Conservation (phyloP, 2,329 filamentous ascomycete species). For the Colletotrichum salicis region DNA sequence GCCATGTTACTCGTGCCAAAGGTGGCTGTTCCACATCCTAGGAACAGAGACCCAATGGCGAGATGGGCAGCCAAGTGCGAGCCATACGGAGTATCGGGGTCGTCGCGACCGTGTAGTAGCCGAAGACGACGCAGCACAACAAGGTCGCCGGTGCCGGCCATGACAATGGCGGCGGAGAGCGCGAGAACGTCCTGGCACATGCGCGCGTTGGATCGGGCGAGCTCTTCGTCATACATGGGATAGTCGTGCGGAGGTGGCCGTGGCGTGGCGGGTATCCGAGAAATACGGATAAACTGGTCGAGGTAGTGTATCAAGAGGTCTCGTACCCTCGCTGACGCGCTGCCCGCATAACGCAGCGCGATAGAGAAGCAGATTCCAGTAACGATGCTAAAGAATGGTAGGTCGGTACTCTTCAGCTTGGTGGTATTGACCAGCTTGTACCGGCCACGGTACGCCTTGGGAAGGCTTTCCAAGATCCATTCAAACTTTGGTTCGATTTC, state of each 20-base stretch:
- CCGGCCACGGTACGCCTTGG: slow-evolving; percentile 72
- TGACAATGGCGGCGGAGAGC: slow-evolving; percentile 84
- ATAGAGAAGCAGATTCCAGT: slow-evolving; percentile 88
- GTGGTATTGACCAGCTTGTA: slow-evolving; percentile 69
- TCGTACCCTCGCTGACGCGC: slow-evolving; percentile 75
- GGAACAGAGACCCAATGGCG: slow-evolving; percentile 88
- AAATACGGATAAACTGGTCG: slow-evolving; percentile 85
- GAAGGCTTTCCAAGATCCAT: slow-evolving; percentile 83
- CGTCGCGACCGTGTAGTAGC: slow-evolving; percentile 86
- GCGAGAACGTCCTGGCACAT: slow-evolving; percentile 93
- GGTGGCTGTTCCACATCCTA: slow-evolving; percentile 92
- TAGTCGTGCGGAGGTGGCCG: slow-evolving; percentile 40
- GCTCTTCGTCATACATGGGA: slow-evolving; percentile 80
- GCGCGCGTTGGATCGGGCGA: slow-evolving; percentile 83
- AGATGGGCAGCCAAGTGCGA: slow-evolving; percentile 94
- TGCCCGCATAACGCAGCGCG: slow-evolving; percentile 79
- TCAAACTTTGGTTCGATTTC: slow-evolving; percentile 76
- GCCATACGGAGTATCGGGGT: slow-evolving; percentile 87
- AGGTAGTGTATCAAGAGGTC: slow-evolving; percentile 87
- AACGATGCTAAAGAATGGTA: slow-evolving; percentile 93
- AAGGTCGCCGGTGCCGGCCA: slow-evolving; percentile 95
- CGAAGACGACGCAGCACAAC: slow-evolving; percentile 85
- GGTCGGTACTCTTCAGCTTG: slow-evolving; percentile 79
- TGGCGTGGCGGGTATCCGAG: slow-evolving; percentile 60
- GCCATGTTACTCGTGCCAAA: slow-evolving; percentile 90